Percentiles rank a stretch among this genome's conserved stretches.
These are phyloP conservation scores for Kwoniella bestiolae DNA, from an alignment of 768 basidiomycete species.

Conservation along the genomic window DNA sequence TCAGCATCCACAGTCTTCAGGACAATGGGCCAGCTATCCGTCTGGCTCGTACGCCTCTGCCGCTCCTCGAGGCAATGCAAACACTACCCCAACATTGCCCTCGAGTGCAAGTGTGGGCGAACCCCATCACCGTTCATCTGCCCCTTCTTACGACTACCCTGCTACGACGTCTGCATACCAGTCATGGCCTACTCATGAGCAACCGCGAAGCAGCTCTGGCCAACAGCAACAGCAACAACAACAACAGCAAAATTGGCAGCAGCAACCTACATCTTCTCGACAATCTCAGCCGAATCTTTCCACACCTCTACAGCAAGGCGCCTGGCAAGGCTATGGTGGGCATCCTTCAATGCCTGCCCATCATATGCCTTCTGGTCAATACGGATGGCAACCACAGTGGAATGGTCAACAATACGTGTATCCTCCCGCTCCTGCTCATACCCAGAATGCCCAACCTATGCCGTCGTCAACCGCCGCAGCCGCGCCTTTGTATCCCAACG, in stretches of 20 bases:
- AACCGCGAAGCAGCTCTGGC: constrained; percentile 6
- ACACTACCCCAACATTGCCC: constrained; percentile 21
- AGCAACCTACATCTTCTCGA: constrained; percentile 11
- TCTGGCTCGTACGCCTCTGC: constrained; percentile 16
- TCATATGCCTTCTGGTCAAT: constrained; percentile 27
- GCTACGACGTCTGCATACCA: constrained; percentile 7
- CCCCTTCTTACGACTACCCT: constrained; percentile 15
- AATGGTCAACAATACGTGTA: constrained; percentile 24
- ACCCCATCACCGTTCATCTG: constrained; percentile 14
- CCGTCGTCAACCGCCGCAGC: constrained; percentile 11
- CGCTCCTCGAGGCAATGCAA: constrained; percentile 10
- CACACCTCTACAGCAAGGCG: constrained; percentile 19
- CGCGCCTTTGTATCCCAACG: constrained; percentile 2
- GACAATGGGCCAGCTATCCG: constrained; percentile 25
- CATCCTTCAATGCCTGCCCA: constrained; percentile 31
- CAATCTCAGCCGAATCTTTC: constrained; percentile 3
- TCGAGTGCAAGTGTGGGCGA: constrained; percentile 17
- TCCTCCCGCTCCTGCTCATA: constrained; percentile 25
- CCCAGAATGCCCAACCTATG: constrained; percentile 16
- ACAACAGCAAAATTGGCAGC: constrained; percentile 22
- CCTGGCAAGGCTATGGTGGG: constrained; percentile 24
- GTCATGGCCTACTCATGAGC: constrained; percentile 25
- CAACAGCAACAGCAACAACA: constrained; percentile 1
- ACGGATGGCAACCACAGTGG: constrained; percentile 36
- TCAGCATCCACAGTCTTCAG: constrained; percentile 11